Conservation (phyloP, 2,329 filamentous ascomycete genomes). For the Ilyonectria destructans region DNA sequence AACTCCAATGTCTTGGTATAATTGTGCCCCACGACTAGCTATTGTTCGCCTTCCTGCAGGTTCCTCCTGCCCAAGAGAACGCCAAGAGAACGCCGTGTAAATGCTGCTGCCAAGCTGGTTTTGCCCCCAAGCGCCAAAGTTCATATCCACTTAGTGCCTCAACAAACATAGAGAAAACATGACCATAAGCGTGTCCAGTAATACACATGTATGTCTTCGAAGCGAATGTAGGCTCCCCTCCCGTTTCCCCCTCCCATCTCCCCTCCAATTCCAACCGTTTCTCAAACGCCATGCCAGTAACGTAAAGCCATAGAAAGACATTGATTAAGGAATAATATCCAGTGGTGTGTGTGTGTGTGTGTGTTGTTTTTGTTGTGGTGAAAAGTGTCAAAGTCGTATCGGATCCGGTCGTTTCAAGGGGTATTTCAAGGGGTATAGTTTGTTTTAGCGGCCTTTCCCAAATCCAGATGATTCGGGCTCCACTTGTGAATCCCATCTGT, state of each 20-base stretch:
- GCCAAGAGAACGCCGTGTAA: constrained; percentile 26
- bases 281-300: constrained; percentile 44
- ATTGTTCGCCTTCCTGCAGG: constrained; percentile 21
- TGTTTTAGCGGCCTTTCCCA: constrained; percentile 27
- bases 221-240: constrained; percentile 39
- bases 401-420: constrained; percentile 34
- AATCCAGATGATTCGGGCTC: constrained; percentile 27
- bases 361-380: constrained; percentile 18
- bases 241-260: constrained; percentile 23
- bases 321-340: constrained; percentile 24
- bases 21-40: constrained; percentile 42
- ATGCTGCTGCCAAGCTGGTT: constrained; percentile 32
- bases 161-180: constrained; percentile 17
- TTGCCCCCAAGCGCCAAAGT: constrained; percentile 26
- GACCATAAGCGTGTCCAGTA: constrained; percentile 30
- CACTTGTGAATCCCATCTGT: constrained; percentile 14
- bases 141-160: constrained; percentile 12
- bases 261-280: constrained; percentile 32
- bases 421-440: constrained; percentile 31
- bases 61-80: constrained; percentile 28
- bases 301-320: constrained; percentile 28
- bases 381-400: constrained; percentile 35
- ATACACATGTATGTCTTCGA: constrained; percentile 41
- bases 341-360: constrained; percentile 2
- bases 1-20: constrained; percentile 45